These are phyloP conservation scores for Moricandia moricandioides DNA, from an alignment of 345 rosid species.

Conservation along the genomic window DNA sequence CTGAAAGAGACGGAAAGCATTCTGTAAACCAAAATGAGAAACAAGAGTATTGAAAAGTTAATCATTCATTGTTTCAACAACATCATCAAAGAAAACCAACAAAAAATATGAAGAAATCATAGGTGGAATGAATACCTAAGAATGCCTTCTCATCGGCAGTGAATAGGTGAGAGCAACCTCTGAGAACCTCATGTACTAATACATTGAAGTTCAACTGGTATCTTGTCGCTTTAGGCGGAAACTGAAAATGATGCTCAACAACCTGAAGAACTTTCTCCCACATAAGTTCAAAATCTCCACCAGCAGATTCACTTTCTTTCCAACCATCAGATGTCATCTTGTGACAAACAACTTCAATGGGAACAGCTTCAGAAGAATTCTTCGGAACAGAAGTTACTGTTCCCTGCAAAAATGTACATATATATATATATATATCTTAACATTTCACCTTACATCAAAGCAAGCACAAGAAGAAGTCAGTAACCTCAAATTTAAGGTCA, in stretches of 20 bases:
- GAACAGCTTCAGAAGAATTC: constrained; percentile 55
- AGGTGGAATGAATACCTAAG: constrained; percentile 46
- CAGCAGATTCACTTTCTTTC: constrained; percentile 34
- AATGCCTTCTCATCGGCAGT: constrained; percentile 61
- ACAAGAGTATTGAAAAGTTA: neutral
- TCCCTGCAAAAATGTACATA: constrained; percentile 51
- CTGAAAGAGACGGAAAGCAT: constrained; percentile 58
- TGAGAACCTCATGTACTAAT: constrained; percentile 64
- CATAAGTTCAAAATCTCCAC: constrained; percentile 42
- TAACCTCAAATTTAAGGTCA: constrained; percentile 64
- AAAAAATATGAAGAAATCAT: neutral
- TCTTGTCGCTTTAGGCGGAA: constrained; percentile 46
- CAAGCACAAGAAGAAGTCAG: constrained; percentile 7
- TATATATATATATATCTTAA: neutral
- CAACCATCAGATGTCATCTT: constrained; percentile 32
- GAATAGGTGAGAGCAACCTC: constrained; percentile 57
- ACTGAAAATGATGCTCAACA: constrained; percentile 47
- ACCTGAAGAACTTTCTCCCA: constrained; percentile 63
- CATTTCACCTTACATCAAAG: constrained; percentile 2
- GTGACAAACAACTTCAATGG: constrained; percentile 52
- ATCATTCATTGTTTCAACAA: constrained; percentile 6
- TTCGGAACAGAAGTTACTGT: constrained; percentile 54
- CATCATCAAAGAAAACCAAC: neutral
- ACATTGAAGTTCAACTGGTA: constrained; percentile 74
- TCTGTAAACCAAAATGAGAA: constrained; percentile 49